phyloP scores from a whole-genome alignment of 163 green algal genomes.

The Scenedesmus sp. region DNA sequence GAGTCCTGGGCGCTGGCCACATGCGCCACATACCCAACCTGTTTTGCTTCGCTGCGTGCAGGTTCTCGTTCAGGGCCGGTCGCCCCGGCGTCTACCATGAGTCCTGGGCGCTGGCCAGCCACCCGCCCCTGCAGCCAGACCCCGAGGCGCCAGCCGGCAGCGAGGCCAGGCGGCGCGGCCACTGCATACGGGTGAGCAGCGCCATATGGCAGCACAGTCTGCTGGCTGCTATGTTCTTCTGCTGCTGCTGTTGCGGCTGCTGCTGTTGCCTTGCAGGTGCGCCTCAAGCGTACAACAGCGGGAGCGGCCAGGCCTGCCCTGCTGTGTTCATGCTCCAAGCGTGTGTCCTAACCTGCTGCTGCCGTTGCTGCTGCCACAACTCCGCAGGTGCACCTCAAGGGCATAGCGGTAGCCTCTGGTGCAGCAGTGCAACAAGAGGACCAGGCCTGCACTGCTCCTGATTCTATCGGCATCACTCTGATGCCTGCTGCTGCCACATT shows the following conservation, averaged over 20 bases:
- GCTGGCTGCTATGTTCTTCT: no score
- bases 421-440: not conserved
- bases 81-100: not conserved
- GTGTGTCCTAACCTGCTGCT: no score
- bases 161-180: not conserved
- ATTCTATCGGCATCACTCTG: not conserved
- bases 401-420: not conserved
- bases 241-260: constrained; percentile 6
- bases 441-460: not conserved
- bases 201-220: no score
- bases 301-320: no score
- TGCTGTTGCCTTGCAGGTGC: not conserved
- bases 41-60: not conserved
- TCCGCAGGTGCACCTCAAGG: not conserved
- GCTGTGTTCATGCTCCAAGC: no score
- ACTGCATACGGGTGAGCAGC: no score
- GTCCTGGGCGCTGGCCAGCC: not conserved
- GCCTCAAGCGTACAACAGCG: no score
- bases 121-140: not conserved
- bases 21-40: no score
- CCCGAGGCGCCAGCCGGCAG: not conserved
- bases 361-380: not conserved
- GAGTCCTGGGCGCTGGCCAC: not conserved
- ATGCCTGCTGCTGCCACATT: not conserved
- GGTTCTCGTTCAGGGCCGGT: not conserved